Conservation (phyloP, 2,329 filamentous ascomycete species). For the Fusarium sp. region DNA sequence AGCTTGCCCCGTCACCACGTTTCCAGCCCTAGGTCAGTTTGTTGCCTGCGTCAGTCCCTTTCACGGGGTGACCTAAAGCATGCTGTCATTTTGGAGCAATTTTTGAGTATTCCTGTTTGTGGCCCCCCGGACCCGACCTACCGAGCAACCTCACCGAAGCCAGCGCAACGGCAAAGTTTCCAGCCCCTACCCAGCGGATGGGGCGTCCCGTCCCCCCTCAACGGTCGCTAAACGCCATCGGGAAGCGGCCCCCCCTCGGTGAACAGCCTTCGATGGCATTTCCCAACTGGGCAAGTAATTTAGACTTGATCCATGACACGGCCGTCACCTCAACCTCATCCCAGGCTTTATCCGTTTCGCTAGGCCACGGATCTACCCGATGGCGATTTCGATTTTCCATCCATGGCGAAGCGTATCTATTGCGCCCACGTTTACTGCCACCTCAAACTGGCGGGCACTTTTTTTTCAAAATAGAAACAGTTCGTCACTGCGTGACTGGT, state of each 20-base stretch:
- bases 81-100: constrained; percentile 3
- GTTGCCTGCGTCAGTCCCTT: constrained; percentile 20
- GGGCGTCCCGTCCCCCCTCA: constrained; percentile 25
- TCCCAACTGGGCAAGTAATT: constrained; percentile 32
- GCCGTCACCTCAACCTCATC: constrained; percentile 3
- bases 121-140: constrained; percentile 19
- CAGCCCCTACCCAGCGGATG: constrained; percentile 32
- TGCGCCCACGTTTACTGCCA: neutral
- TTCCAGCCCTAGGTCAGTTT: constrained; percentile 36
- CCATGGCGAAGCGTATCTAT: constrained; percentile 11
- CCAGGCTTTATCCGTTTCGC: constrained; percentile 1
- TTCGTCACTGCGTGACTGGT: constrained; percentile 12
- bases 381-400: constrained; percentile 6
- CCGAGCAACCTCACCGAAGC: constrained; percentile 15
- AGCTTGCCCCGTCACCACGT: constrained; percentile 38
- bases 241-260: constrained; percentile 23
- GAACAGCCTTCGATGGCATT: constrained; percentile 24
- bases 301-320: constrained; percentile 4
- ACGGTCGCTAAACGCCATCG: constrained; percentile 31
- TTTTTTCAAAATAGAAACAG: neutral
- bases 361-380: constrained; percentile 39
- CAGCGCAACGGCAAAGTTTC: constrained; percentile 21
- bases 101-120: constrained; percentile 25
- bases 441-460: neutral
- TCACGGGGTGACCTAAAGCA: constrained; percentile 13